phyloP scores from a whole-genome alignment of 495 filamentous ascomycete genomes.

The Talaromyces stipitatus region DNA sequence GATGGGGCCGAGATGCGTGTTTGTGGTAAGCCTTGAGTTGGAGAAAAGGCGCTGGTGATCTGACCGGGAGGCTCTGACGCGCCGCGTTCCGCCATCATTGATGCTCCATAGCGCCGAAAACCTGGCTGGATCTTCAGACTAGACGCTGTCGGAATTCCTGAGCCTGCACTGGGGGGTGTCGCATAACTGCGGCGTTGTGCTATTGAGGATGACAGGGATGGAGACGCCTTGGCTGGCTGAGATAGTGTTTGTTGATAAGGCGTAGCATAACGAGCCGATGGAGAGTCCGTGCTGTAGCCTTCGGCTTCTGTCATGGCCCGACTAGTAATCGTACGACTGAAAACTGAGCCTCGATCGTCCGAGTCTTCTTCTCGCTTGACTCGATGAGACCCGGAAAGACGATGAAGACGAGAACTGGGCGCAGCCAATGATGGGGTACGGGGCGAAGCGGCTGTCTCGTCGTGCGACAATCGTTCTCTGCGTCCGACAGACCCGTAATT shows the following conservation, averaged over 20 bases:
- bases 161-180: conserved; percentile 16
- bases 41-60: conserved; percentile 10
- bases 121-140: conserved; percentile 38
- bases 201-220: conserved; percentile 33
- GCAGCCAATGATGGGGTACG: conserved; percentile 23
- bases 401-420: conserved; percentile 28
- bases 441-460: conserved; percentile 50
- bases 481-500: conserved; percentile 18
- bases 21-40: conserved; percentile 20
- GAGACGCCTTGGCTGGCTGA: conserved; percentile 22
- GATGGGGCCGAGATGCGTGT: conserved; percentile 32
- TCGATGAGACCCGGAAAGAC: conserved; percentile 31
- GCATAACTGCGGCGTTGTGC: conserved; percentile 37
- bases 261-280: conserved; percentile 17
- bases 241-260: conserved; percentile 24
- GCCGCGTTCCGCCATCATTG: conserved; percentile 16
- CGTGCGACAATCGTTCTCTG: conserved; percentile 55
- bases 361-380: conserved; percentile 30
- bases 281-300: conserved; percentile 19
- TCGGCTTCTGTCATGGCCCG: conserved; percentile 32
- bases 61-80: conserved; percentile 13
- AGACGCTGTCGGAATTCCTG: conserved; percentile 33
- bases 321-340: conserved; percentile 23
- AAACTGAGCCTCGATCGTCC: conserved; percentile 10
- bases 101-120: conserved; percentile 37